Conservation (phyloP, 192 early-diverging fungal genomes). For the Coemansia sp. region DNA sequence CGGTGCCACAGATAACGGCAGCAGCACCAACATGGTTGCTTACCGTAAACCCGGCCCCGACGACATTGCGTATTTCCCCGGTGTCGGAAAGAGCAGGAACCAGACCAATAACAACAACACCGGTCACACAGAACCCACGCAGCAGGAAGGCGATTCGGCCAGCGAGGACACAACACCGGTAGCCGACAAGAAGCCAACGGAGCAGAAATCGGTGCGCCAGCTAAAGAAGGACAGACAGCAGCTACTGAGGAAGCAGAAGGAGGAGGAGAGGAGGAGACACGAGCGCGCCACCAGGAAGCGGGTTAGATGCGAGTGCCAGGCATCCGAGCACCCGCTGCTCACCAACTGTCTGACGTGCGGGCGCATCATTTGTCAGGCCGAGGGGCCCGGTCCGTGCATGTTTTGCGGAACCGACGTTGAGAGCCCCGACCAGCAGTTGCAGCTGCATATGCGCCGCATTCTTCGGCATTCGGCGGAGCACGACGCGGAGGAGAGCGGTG, state of each 20-base stretch:
- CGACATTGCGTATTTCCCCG: background rate
- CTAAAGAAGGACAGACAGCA: conserved; percentile 33
- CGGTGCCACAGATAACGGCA: background rate
- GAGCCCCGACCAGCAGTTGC: conserved; percentile 48
- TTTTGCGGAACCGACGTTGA: conserved; percentile 49
- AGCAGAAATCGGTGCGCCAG: conserved; percentile 41
- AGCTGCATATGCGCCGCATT: conserved; percentile 42
- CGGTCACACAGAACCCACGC: background rate
- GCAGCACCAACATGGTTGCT: conserved; percentile 2
- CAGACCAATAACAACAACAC: background rate
- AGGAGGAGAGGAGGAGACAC: conserved; percentile 18
- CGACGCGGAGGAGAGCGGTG: background rate
- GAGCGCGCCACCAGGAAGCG: conserved; percentile 35
- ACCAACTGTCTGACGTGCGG: conserved; percentile 59
- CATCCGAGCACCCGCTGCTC: conserved; percentile 45
- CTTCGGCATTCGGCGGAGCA: conserved; percentile 12
- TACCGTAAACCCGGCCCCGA: conserved; percentile 5
- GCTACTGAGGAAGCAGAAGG: conserved; percentile 14
- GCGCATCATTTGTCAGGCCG: conserved; percentile 54
- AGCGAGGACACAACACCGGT: background rate
- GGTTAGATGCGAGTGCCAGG: conserved; percentile 51
- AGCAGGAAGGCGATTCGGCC: background rate
- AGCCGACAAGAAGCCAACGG: background rate
- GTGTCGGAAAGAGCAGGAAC: background rate
- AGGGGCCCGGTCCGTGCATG: conserved; percentile 57